Base-by-base conservation (phyloP, 495 filamentous ascomycete species). In the Amphirosellinia nigrospora region DNA sequence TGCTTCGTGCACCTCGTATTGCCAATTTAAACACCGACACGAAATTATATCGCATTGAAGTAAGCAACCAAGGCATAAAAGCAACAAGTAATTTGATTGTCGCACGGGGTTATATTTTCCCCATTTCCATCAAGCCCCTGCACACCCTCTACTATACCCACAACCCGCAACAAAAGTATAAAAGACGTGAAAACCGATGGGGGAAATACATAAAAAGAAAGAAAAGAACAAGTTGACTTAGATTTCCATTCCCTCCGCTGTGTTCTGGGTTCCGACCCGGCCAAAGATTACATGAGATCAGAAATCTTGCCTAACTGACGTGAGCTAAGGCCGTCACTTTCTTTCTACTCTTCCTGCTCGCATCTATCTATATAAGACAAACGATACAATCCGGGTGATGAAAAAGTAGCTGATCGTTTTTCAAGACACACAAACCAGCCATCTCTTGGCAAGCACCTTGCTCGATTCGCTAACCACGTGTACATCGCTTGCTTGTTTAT, bases 401-500 rank as follows among this genome's bases (percentile, higher is more conserved):
- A 23, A 59, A 46, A 59, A n/a, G 5, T 26, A 43, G 8, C 7
- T 59, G 16, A 6, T 68, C 30, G 38, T 67, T 52, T 45, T 19
- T 3, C 52, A 21, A 43, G 36, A 55, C 52, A 15, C 52, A 58
- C 28, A 38, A 23, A 4, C 10, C 32, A 11, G 45, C 43, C 19
- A 34, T 13, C 28, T 38, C 19, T 28, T 50, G 41, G 8, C 36
- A 60, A 60, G 56, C 26, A 50, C 45, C 28, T 64, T 16, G 52
- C 52, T 58, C 15, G 38, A 34, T 21, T 67, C 64, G 19, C 52
- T 23, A 32, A 67, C 55, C 55, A 60, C 32, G 41, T 13, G 30
- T 38, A 7, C 55, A 52, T 68, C 55, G 55, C 56, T 68, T 48
- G 43, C 66, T 61, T 50, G 55, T n/a, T 68, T 8, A n/a, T 53